Evolutionary conservation across 2,329 filamentous ascomycete species (phyloP), one percentile per base, ranked within the genome.

Genomic region (Lasiodiplodia citricola): DNA sequence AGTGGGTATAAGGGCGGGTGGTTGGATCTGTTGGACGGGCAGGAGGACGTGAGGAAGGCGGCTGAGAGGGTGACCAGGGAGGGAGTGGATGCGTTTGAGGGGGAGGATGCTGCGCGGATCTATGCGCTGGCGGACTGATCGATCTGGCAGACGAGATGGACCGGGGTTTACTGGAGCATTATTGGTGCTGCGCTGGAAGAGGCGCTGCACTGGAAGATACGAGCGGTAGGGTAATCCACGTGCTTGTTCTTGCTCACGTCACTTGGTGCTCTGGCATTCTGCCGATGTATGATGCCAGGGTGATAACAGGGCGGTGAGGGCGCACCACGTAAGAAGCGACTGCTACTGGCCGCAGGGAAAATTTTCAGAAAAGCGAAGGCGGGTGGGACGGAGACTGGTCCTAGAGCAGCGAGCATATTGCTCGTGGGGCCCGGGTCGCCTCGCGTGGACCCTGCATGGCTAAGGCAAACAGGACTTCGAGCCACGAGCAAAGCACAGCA

Each of bases 11-110:
- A 80, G 28, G 80, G 80, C 50, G 86, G 86, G 0, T 88, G 85
- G 85, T 79, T 83, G 74, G 86, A 88, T 80, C 75, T 87, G 70
- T 70, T 87, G 56, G 81, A 84, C 72, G 86, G 86, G 3, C 78
- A 85, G 23, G 82, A 85, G 69, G 74, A 72, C 0, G 78, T 86
- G 57, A 79, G 79, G 7, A 76, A 77, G 60, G 85, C 84, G 16
- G 81, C 87, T 25, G 80, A 84, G 70, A 79, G 78, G 71, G 76
- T 84, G 69, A 80, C 80, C 1, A 80, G 73, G 72, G 81, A 83
- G 56, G 78, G 78, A 21, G 73, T 84, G 69, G 83, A 87, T 78
- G 79, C 80, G 51, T 77, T 83, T 52, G 83, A 84, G 44, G 85
- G 82, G 2, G 86, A 87, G 74, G 83, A 87, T 79, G 74, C 86